Evolutionary conservation across 176 grass and related monocot species (phyloP).

Genomic region (Tuctoria greenei): DNA sequence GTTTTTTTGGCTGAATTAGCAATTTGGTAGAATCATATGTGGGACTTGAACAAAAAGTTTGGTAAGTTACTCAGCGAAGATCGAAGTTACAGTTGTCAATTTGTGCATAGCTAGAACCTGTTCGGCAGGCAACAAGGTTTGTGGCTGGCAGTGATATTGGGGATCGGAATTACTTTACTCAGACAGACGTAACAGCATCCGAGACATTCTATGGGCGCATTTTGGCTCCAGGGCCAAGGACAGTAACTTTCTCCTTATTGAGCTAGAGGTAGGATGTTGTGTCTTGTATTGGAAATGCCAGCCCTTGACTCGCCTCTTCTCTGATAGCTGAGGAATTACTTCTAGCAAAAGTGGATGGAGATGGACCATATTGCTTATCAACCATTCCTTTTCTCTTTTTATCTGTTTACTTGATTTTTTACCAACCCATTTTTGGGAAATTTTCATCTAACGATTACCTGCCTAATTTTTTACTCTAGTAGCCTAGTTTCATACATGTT

Average conservation of each 20-base stretch:
- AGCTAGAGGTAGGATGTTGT: background rate
- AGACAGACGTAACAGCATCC: background rate
- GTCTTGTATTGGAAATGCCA: background rate
- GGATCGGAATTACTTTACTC: background rate
- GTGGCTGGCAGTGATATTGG: background rate
- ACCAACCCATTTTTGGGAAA: background rate
- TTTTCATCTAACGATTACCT: background rate
- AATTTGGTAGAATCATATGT: background rate
- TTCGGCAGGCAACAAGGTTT: background rate
- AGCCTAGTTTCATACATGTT: background rate
- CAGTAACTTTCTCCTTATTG: background rate
- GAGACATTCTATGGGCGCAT: background rate
- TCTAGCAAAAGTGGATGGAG: too few species aligned
- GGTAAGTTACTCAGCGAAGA: background rate
- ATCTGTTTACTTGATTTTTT: conserved; percentile 11
- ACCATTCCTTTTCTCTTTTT: background rate
- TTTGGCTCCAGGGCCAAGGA: background rate
- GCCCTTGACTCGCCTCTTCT: too few species aligned
- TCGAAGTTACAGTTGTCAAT: background rate
- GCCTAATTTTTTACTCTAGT: background rate
- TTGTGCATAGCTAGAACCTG: background rate
- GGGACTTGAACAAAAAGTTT: background rate
- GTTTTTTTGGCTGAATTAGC: background rate
- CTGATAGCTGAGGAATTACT: too few species aligned
- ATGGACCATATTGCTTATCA: background rate